Percentiles rank a stretch among this genome's conserved stretches.
These are phyloP conservation scores for Skeletonema marinoi DNA, from an alignment of 108 stramenopile genomes.

Conservation along the genomic window DNA sequence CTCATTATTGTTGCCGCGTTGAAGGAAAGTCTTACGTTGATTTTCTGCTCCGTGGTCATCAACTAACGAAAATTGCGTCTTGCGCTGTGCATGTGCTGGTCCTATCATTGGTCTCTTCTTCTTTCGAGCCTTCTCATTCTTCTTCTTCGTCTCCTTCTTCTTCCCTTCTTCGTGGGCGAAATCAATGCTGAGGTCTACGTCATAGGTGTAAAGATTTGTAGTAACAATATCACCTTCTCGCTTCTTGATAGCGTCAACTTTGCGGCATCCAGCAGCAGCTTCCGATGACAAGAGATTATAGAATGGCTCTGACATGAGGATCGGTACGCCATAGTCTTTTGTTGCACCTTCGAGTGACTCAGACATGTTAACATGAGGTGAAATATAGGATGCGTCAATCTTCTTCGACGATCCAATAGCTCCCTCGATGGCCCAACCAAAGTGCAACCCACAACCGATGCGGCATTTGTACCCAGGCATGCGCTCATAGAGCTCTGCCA, in stretches of 20 bases:
- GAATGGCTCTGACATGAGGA: constrained; percentile 64
- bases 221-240: constrained; percentile 20
- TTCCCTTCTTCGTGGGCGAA: constrained; percentile 1
- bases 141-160: background rate
- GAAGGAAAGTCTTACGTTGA: background rate
- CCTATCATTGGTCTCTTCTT: background rate
- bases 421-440: constrained; percentile 87
- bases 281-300: constrained; percentile 45
- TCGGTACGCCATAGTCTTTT: constrained; percentile 67
- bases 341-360: constrained; percentile 69
- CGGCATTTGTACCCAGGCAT: constrained; percentile 65
- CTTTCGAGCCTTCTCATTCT: background rate
- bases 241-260: constrained; percentile 45
- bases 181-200: constrained; percentile 40
- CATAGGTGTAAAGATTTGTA: constrained; percentile 50
- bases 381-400: constrained; percentile 83
- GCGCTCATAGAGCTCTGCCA: constrained; percentile 56
- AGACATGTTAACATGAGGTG: constrained; percentile 76
- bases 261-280: constrained; percentile 42
- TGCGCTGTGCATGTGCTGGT: background rate
- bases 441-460: constrained; percentile 76
- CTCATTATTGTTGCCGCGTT: background rate
- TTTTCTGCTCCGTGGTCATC: background rate
- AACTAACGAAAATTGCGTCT: constrained; percentile 14
- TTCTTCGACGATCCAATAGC: constrained; percentile 78